These are phyloP conservation scores for Alternaria ethzedia DNA, from an alignment of 2,329 filamentous ascomycete species.

Conservation along the genomic window DNA sequence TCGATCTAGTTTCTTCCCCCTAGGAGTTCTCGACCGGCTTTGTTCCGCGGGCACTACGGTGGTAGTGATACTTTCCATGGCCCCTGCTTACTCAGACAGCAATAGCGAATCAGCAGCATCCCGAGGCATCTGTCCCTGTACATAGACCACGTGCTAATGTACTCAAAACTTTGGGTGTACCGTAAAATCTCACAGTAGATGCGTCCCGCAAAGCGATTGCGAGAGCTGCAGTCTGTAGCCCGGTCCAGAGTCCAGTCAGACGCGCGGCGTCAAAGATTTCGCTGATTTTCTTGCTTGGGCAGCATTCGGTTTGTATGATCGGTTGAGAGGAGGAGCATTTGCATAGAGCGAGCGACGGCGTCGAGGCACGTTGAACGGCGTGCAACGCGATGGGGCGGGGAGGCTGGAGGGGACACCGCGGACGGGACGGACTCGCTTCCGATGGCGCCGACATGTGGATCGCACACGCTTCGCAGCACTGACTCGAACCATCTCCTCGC, in stretches of 20 bases:
- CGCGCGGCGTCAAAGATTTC: neutral
- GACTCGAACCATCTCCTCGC: neutral
- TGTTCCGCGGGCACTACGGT: neutral
- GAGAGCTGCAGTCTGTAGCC: neutral
- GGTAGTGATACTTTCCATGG: neutral
- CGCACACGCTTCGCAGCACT: neutral
- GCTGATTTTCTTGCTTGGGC: neutral
- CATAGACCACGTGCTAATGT: neutral
- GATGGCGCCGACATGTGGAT: neutral
- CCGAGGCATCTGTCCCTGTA: neutral
- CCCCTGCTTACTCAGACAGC: neutral
- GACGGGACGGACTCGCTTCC: neutral
- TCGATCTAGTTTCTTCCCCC: neutral
- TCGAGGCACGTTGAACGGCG: neutral
- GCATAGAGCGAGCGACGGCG: neutral
- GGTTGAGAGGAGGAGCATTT: neutral
- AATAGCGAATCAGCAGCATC: neutral
- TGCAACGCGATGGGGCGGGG: neutral
- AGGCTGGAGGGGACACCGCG: neutral
- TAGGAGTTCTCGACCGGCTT: neutral
- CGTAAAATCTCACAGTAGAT: neutral
- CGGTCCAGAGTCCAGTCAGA: neutral
- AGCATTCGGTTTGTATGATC: neutral
- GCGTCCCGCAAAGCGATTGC: neutral
- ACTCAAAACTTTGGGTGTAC: neutral